Evolutionary conservation across 352 stramenopile species (phyloP), one percentile per base, ranked within the genome.

Genomic region (Phytophthora sojae): DNA sequence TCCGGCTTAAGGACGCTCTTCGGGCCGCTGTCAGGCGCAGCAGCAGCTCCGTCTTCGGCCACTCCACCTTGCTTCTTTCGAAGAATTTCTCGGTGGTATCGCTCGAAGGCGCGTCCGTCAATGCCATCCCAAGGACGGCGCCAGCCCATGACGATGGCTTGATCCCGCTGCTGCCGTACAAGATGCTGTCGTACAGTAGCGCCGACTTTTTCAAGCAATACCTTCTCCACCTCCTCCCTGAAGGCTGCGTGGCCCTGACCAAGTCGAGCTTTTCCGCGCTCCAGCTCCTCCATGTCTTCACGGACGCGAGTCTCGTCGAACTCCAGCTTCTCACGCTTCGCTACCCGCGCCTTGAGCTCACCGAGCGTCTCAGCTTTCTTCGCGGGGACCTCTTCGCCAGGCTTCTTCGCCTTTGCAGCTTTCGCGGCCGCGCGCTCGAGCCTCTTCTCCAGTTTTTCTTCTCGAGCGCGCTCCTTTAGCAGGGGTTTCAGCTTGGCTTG

Each of bases 71-170:
- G 67, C 66, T 86, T 72, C 25, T 79, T 68, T 7, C 83, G 69
- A 54, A 76, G 61, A 42, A 90, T 75, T 15, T 87, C 54, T 30
- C 65, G 66, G 67, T 92, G 88, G 64, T 87, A 94, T 2, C 58
- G 61, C 26, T 83, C 69, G 63, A 93, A 94, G n/a, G 87, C 85
- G 6, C 76, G 69, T 21, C 85, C 83, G 32, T 82, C 73, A 3
- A 77, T 77, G 5, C 83, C 86, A 53, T 94, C 87, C 87, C 85
- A 94, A 6, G 85, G 87, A 17, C 87, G 77, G 6, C 87, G 81
- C 54, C 75, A 82, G 21, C 80, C 83, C 67, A 83, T 81, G 30
- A 77, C 77, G 12, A 92, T 82, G 19, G 85, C 85, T 45, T 83
- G 83, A 55, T 90, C 71, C 7, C 85, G 81, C 63, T 94, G 85